Evolutionary conservation across 1,284 basidiomycete species (phyloP), one percentile per base, ranked within the genome.

Genomic region (Termitomyces sp.): DNA sequence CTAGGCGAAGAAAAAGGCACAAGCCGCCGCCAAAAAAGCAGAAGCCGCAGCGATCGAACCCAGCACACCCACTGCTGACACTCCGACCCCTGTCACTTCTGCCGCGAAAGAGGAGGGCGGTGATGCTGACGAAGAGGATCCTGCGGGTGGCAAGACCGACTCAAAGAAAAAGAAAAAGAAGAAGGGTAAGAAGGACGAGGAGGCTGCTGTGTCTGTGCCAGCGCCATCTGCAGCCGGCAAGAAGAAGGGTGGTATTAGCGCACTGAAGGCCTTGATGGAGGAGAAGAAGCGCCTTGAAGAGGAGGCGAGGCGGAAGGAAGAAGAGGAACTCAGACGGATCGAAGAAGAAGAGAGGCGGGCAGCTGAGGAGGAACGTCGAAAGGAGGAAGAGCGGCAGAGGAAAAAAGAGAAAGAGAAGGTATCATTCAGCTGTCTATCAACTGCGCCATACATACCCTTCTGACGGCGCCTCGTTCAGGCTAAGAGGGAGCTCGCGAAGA

Each of bases 1-100:
- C 44, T 3, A 94, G 91, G 93, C 91, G 0, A 96, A 94, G 79
- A 97, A 96, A 76, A 96, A 96, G 69, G 91, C 89, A 9, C 91
- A 94, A 68, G 88, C 88, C 14, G 91, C 88, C 34, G 87, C 87
- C 8, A 96, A 94, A 72, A 94, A 93, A 70, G 77, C 70, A 5
- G 66, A 72, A 4, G 67, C 68, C 19, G 67, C 58, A 8, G 64
- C 57, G 8, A 72, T 68, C 21, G 70, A 70, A 26, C 62, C 58
- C n/a, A 19, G 55, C 43, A 38, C 62, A 34, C 50, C 64, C 16
- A 49, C 62, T n/a, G 64, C 53, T 38, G 54, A 65, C 26, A 64
- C 66, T 50, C 57, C 69, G 39, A 61, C 63, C 33, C 57, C 68
- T 33, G 55, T 67, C 31, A 56, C 62, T 3, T 11, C 13, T 33